phyloP scores from a whole-genome alignment of 73 alveolate species.

The Urostyla sp. region DNA sequence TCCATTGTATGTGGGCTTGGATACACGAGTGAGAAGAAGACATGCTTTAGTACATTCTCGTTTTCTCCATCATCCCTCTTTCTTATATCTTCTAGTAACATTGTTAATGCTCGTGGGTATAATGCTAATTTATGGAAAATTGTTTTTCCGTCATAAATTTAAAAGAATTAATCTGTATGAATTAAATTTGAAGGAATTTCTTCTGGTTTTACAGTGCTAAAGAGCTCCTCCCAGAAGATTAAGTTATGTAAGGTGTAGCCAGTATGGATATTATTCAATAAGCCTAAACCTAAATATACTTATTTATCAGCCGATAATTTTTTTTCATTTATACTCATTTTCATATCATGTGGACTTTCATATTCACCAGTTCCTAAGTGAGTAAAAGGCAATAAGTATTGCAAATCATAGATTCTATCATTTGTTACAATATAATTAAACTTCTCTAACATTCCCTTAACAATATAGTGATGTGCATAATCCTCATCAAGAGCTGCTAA shows the following conservation, averaged over 20 bases:
- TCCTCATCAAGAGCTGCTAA: neutral
- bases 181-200: too few species aligned
- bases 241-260: conserved; percentile 29
- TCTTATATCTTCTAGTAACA: neutral
- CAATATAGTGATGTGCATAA: conserved; percentile 22
- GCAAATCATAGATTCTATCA: conserved; percentile 18
- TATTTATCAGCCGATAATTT: neutral
- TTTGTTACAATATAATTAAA: conserved; percentile 27
- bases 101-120: neutral
- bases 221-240: too few species aligned
- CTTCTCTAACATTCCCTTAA: conserved; percentile 36
- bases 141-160: too few species aligned
- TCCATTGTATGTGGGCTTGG: too few species aligned
- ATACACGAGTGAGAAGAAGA: too few species aligned
- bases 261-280: conserved; percentile 5
- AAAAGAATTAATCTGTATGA: too few species aligned
- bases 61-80: conserved; percentile 35
- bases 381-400: conserved; percentile 14
- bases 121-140: conserved; percentile 15
- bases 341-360: too few species aligned
- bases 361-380: too few species aligned
- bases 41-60: too few species aligned
- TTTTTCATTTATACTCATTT: conserved; percentile 32
- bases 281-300: conserved; percentile 20
- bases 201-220: too few species aligned